A percentile compares a stretch with the other conserved stretches of the same genome.
phyloP scores from a whole-genome alignment of 2,329 filamentous ascomycete species.

The Sphaerulina vaccinii region DNA sequence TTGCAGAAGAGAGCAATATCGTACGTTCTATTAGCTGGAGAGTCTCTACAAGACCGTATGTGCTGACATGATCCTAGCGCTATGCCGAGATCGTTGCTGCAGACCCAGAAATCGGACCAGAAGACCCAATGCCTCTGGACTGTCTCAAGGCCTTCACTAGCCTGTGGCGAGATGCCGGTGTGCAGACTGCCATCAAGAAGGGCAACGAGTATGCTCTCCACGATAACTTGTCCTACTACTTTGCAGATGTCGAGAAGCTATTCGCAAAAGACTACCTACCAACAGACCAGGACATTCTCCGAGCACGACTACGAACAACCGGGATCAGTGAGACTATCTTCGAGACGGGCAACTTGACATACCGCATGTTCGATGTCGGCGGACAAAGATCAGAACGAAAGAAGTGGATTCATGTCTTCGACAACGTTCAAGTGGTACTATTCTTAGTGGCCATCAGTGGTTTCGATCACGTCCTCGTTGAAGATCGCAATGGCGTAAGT shows the following conservation, averaged over 20 bases:
- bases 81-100: slow-evolving; percentile 74
- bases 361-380: slow-evolving; percentile 95
- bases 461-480: slow-evolving; percentile 93
- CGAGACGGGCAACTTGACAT: slow-evolving; percentile 85
- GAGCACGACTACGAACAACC: slow-evolving; percentile 85
- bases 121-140: slow-evolving; percentile 75
- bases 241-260: slow-evolving; percentile 63
- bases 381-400: slow-evolving; percentile 90
- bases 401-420: slow-evolving; percentile 97
- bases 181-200: slow-evolving; percentile 83
- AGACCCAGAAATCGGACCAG: slow-evolving; percentile 77
- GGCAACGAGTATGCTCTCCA: slow-evolving; percentile 96
- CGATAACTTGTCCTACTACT: slow-evolving; percentile 93
- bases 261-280: slow-evolving; percentile 74
- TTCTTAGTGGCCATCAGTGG: slow-evolving; percentile 95
- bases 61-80: slow-evolving; percentile 57
- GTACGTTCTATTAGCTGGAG: slow-evolving; percentile 71
- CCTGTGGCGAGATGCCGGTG: slow-evolving; percentile 79
- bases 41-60: slow-evolving; percentile 37
- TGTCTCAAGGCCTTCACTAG: slow-evolving; percentile 78
- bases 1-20: slow-evolving; percentile 75
- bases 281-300: slow-evolving; percentile 86
- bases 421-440: slow-evolving; percentile 86
- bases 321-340: slow-evolving; percentile 96
- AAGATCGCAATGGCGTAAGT: slow-evolving; percentile 91